phyloP scores from a whole-genome alignment of 768 basidiomycete genomes.

The Rhizopogon vesiculosus region DNA sequence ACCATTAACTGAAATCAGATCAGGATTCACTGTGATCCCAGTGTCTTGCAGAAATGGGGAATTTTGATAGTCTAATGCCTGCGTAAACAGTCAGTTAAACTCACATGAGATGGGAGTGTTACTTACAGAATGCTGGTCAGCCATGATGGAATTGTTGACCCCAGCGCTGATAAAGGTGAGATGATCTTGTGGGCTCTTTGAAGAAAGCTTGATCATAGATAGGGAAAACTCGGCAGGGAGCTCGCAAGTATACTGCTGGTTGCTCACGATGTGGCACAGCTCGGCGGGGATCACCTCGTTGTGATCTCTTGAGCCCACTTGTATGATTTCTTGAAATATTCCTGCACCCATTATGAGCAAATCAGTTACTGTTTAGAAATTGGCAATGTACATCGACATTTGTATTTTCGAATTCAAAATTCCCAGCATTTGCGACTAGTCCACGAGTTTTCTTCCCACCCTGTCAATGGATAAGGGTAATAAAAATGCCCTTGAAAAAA shows the following conservation, averaged over 20 bases:
- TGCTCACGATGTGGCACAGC: constrained; percentile 36
- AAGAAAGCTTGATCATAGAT: constrained; percentile 44
- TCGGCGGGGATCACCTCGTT: constrained; percentile 47
- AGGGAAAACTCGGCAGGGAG: constrained; percentile 33
- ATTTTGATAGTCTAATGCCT: constrained; percentile 11
- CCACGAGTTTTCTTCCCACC: constrained; percentile 31
- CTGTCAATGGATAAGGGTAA: constrained; percentile 26
- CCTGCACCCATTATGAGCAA: constrained; percentile 26
- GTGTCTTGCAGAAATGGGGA: too few species aligned
- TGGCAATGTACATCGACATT: constrained; percentile 35
- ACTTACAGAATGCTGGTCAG: constrained; percentile 16
- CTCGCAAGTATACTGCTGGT: constrained; percentile 45
- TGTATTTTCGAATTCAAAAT: constrained; percentile 32
- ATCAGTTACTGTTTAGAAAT: not conserved
- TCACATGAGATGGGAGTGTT: not conserved
- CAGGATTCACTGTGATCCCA: too few species aligned
- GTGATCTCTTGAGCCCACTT: constrained; percentile 18
- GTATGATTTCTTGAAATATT: constrained; percentile 34
- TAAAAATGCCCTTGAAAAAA: constrained; percentile 32
- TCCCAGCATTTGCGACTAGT: constrained; percentile 34
- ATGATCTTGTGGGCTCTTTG: constrained; percentile 38
- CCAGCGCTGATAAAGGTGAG: constrained; percentile 35
- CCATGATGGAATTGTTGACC: constrained; percentile 4
- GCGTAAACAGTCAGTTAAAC: not conserved
- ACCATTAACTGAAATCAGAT: too few species aligned